Evolutionary conservation across 495 filamentous ascomycete genomes (phyloP).

Genomic region (Neurospora sublineolata): DNA sequence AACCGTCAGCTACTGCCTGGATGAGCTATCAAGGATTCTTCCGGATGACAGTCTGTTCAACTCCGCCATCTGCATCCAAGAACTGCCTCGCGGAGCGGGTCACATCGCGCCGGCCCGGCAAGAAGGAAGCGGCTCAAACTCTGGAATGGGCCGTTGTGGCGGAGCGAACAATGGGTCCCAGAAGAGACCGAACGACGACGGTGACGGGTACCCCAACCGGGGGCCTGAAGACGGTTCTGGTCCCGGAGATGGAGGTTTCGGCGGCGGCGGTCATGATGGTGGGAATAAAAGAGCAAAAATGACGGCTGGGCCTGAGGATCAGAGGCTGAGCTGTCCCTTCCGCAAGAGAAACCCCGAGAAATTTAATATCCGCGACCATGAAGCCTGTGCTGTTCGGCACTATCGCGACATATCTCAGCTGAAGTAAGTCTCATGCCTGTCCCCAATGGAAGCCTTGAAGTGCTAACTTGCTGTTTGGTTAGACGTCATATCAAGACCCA

Average conservation of each 20-base stretch:
- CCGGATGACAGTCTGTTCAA: not conserved
- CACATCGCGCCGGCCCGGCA: not conserved
- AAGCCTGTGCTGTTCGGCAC: conserved; percentile 16
- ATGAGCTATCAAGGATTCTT: conserved; percentile 16
- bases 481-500: conserved; percentile 22
- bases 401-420: conserved; percentile 18
- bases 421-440: conserved; percentile 15
- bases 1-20: conserved; percentile 15
- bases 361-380: conserved; percentile 26
- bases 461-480: not conserved
- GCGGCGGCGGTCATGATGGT: not conserved
- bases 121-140: not conserved
- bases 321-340: conserved; percentile 23
- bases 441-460: not conserved
- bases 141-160: not conserved
- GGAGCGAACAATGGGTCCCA: not conserved
- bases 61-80: not conserved
- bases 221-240: not conserved
- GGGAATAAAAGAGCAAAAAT: not conserved
- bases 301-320: not conserved
- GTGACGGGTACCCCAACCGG: not conserved
- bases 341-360: conserved; percentile 28
- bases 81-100: not conserved
- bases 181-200: conserved; percentile 4
- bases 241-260: not conserved